Base-by-base conservation (phyloP, 805 yeast genomes). In the Lipomyces anomalus region DNA sequence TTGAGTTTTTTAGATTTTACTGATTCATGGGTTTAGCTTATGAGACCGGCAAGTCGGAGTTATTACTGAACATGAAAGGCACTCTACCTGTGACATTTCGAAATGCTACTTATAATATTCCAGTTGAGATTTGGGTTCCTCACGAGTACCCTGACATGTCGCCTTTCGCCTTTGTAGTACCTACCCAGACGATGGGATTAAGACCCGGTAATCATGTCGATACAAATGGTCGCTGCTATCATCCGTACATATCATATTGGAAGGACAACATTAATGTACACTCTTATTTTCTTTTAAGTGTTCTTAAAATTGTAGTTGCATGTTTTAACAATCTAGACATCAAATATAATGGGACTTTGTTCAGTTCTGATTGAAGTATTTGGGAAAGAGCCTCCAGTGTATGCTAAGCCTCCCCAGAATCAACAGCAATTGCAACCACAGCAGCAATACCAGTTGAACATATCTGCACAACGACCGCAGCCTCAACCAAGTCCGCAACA, bases 91-190 rank as follows among this genome's bases (percentile, higher is more conserved):
- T 65, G 1, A 35, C 53, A 3, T 61, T 64, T 9, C 56, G 55
- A 11, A 61, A 61, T 1, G 46, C 56, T 0, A 55, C 57, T 0
- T 67, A 71, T 51, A 63, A 67, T n/a, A 64, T 76, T 16, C 89
- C 88, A 0, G 57, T 87, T 9, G 79, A 78, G 43, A 62, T 88
- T 3, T 87, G 95, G 95, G 58, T 89, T 4, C 95, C 95, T 0
- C 71, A 72, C 22, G 68, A 70, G 21, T 88, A 84, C 54, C 95
- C 96, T 0, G 55, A 58, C n/a, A 68, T 66, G 2, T 72, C 81
- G 1, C 97, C 97, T 0, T 56, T 78, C n/a, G 73, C 78, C 0
- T 83, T 70, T 58, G 75, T 88, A 7, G 70, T 73, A 18, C 79
- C 82, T 1, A 72, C 78, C n/a, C 67, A 66, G 29, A 61, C 59